These are phyloP conservation scores for Avena insularis DNA, from an alignment of 176 grass and related monocot species.

Conservation along the genomic window DNA sequence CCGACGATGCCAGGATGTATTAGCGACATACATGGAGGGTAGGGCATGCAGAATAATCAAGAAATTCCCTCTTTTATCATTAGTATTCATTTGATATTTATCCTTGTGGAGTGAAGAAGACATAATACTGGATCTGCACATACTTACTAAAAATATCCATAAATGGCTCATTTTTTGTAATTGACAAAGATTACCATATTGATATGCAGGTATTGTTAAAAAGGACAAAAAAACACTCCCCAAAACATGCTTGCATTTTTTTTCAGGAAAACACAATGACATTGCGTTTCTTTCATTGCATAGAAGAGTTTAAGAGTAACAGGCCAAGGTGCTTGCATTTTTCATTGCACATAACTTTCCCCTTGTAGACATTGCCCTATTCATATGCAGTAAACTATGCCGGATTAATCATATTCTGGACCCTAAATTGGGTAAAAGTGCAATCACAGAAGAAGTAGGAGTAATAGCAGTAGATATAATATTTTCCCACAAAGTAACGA, in stretches of 20 bases:
- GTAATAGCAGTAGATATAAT: not conserved
- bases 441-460: not conserved
- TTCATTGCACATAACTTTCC: slow-evolving; percentile 4
- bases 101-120: not conserved
- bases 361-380: not conserved
- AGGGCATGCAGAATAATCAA: slow-evolving; percentile 11
- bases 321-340: not conserved
- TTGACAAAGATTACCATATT: slow-evolving; percentile 2
- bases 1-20: not conserved
- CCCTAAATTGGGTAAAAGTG: slow-evolving; percentile 21
- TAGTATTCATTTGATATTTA: not conserved
- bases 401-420: not conserved
- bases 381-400: not conserved
- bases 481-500: slow-evolving; percentile 2
- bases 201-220: not conserved
- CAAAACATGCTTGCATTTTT: not conserved
- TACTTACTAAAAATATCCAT: slow-evolving; percentile 10
- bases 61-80: slow-evolving; percentile 7
- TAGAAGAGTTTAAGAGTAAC: too few species aligned
- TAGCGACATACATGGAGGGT: slow-evolving; percentile 3
- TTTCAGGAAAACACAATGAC: too few species aligned
- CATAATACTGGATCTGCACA: not conserved
- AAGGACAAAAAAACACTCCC: not conserved
- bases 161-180: not conserved
- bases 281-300: too few species aligned